These are phyloP conservation scores for Conoideocrella luteorostrata DNA, from an alignment of 2,329 filamentous ascomycete genomes.

Conservation along the genomic window DNA sequence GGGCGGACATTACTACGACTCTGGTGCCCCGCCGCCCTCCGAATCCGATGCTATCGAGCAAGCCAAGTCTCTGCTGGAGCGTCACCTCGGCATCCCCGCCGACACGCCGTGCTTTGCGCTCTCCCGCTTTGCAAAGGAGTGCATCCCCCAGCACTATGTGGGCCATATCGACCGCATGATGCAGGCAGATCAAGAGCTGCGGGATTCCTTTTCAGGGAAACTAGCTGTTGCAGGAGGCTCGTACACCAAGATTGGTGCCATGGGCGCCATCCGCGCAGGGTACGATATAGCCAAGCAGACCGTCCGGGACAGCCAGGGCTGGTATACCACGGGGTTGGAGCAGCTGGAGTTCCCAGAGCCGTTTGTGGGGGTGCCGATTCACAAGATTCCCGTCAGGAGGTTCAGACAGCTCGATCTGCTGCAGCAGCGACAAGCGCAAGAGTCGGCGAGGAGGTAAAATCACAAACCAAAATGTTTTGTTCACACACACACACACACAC, in stretches of 20 bases:
- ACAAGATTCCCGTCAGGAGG: slow-evolving; percentile 21
- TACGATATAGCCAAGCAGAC: slow-evolving; percentile 23
- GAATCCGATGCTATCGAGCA: slow-evolving; percentile 61
- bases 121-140: slow-evolving; percentile 56
- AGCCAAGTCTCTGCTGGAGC: slow-evolving; percentile 61
- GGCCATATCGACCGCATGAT: slow-evolving; percentile 64
- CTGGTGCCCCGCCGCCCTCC: slow-evolving; percentile 39
- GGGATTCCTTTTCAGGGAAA: slow-evolving; percentile 50
- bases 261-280: slow-evolving; percentile 42
- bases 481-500: too few relatives aligned
- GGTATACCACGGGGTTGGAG: slow-evolving; percentile 24
- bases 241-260: slow-evolving; percentile 45
- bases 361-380: slow-evolving; percentile 19
- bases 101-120: slow-evolving; percentile 54
- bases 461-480: too few relatives aligned
- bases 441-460: too few relatives aligned
- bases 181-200: slow-evolving; percentile 48
- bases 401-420: slow-evolving; percentile 13
- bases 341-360: slow-evolving; percentile 15
- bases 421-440: too few relatives aligned
- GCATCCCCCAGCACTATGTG: slow-evolving; percentile 85
- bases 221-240: slow-evolving; percentile 58
- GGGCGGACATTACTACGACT: slow-evolving; percentile 81
- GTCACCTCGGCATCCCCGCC: slow-evolving; percentile 65
- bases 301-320: slow-evolving; percentile 10